Base-by-base conservation (phyloP, 495 filamentous ascomycete species). In the Penicillium ucsense region DNA sequence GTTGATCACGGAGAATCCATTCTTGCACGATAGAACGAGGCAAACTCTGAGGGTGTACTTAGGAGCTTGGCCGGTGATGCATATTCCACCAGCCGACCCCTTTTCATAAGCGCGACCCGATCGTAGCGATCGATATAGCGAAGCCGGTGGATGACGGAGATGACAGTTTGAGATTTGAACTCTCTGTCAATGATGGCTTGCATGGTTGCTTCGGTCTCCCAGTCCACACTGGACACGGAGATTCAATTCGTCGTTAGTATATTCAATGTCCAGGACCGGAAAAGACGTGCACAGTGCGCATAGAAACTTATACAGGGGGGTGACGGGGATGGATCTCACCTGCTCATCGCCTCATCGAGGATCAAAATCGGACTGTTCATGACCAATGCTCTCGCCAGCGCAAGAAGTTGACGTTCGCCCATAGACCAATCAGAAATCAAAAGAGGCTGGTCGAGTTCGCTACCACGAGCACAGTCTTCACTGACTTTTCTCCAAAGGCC, bases 131-230 rank as follows among this genome's bases (percentile, higher is more conserved):
- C 36, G 38, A 76, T 68, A 6, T 70, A 72, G 32, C 70, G 66
- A 5, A 80, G 50, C 10, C 70, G 62, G 57, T 82, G 79, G 3
- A 77, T 73, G 7, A 82, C 67, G 38, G 75, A 65, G 46, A 82
- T 59, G 9, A 81, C 63, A 0, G 78, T 82, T 39, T 70, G 64
- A 0, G 62, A 59, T 3, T 49, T 47, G 52, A 82, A 76, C 40
- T 77, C 69, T 30, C 66, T 53, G 0, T 75, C 60, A 4, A 82
- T 64, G 47, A 81, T 65, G 6, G 52, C 42, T 45, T 76, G 71
- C 61, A 80, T 74, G 4, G 67, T 41, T 20, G 41, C 49, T 43
- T 78, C 74, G 1, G 74, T 74, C 32, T 70, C 59, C 12, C 46
- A 51, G 51, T 78, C 76, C 4, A 80, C 63, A 36, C 63, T 67